Percentiles rank a stretch among this genome's conserved stretches.
These are phyloP conservation scores for Umbelopsis sp. DNA, from an alignment of 192 early-diverging fungal species.

Conservation along the genomic window DNA sequence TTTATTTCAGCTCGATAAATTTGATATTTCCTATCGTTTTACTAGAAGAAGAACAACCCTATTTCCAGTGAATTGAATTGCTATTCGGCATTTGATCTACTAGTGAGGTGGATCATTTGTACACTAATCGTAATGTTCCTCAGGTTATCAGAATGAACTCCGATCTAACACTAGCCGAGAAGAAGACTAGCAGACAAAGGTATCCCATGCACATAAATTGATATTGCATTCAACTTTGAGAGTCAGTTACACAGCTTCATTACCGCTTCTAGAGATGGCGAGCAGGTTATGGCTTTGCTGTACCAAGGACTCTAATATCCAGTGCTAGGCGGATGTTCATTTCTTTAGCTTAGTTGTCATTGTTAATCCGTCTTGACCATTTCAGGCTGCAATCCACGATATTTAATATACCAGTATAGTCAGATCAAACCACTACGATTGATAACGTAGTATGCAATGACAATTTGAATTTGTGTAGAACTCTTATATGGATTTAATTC, in stretches of 20 bases:
- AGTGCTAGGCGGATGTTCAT: background rate
- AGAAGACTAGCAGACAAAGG: background rate
- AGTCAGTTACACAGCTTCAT: conserved; percentile 1
- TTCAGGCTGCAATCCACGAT: background rate
- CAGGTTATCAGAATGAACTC: background rate
- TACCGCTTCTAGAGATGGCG: background rate
- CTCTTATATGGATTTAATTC: background rate
- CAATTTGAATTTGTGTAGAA: background rate
- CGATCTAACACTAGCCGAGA: background rate
- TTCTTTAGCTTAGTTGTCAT: background rate
- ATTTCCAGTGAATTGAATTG: background rate
- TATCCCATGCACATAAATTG: conserved; percentile 1
- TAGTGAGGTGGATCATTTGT: no score
- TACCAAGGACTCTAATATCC: background rate
- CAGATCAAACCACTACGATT: background rate
- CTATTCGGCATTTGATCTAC: background rate
- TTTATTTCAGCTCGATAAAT: background rate
- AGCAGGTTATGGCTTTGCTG: background rate
- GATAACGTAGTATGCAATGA: background rate
- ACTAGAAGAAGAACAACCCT: background rate
- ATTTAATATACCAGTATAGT: background rate
- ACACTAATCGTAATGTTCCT: background rate
- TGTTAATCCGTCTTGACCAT: background rate
- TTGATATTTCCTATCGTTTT: background rate
- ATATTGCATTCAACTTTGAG: background rate